Evolutionary conservation across 176 grass and related monocot species (phyloP).

Genomic region (Oryza glaberrima): DNA sequence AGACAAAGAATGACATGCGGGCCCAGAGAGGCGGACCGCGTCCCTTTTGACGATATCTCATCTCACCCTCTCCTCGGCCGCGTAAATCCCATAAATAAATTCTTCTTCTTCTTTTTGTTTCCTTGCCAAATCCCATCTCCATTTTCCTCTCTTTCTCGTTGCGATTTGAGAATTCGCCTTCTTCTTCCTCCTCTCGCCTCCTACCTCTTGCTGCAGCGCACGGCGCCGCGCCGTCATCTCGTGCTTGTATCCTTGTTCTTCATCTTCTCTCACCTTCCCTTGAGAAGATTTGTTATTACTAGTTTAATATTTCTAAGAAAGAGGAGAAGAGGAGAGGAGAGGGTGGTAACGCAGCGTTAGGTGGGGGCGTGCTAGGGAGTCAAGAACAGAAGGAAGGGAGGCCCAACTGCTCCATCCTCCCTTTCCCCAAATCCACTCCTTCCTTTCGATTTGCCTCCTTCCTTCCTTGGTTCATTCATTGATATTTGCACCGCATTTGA

Average conservation of each 20-base stretch:
- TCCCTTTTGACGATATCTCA: too few relatives aligned
- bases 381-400: neutral
- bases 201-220: neutral
- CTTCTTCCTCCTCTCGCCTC: conserved; percentile 25
- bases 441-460: too few relatives aligned
- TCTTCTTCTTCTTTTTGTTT: neutral
- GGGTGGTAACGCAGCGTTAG: neutral
- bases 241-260: neutral
- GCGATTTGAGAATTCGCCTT: neutral
- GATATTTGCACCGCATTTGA: neutral
- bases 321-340: neutral
- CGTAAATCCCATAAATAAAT: neutral
- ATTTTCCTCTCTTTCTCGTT: neutral
- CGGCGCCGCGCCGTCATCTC: neutral
- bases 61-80: too few relatives aligned
- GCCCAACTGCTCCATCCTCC: neutral
- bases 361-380: neutral
- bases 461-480: neutral
- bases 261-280: too few relatives aligned
- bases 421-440: neutral
- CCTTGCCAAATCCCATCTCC: neutral
- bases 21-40: neutral
- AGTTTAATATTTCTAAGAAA: neutral
- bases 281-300: neutral
- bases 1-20: neutral